Evolutionary conservation across 306 rosid species (phyloP), one percentile per base, ranked within the genome.

Genomic region (Sophora flavescens): DNA sequence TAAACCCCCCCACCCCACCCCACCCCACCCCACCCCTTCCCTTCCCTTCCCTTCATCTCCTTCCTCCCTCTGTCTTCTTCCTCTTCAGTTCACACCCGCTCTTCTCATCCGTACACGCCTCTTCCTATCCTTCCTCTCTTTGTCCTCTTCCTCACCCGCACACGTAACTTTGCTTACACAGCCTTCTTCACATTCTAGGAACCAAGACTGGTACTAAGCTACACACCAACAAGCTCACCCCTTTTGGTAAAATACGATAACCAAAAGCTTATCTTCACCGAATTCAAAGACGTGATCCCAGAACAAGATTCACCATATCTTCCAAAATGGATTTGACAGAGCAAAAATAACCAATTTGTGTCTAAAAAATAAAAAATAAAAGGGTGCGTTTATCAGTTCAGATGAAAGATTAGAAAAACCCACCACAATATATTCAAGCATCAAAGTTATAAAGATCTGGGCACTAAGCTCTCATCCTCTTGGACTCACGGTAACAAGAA

Each of bases 131-230:
- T n/a, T n/a, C n/a, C n/a, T n/a, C n/a, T n/a, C n/a, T n/a, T n/a
- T n/a, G n/a, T n/a, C n/a, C n/a, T n/a, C n/a, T n/a, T n/a, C n/a
- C n/a, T n/a, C n/a, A n/a, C n/a, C n/a, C n/a, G n/a, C n/a, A n/a
- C n/a, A n/a, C n/a, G n/a, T n/a, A n/a, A n/a, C n/a, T n/a, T n/a
- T n/a, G n/a, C n/a, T n/a, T n/a, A 70, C 79, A 94, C 63, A 47
- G 97, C 98, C 84, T 77, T 91, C 88, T 91, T 91, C 88, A 91
- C 94, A 81, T 85, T 89, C 96, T 97, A 85, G 1, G 96, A 88
- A 60, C 98, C 98, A 47, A 94, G 90, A 85, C 15, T 0, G 94
- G 84, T 22, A 83, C 98, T 69, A 97, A 94, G 44, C 98, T 97
- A 65, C 91, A 90, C 18, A 91, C 91, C 59, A 91, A 65, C 83